Evolutionary conservation across 1,284 basidiomycete species (phyloP).

Genomic region (Sphaerobolus stellatus): DNA sequence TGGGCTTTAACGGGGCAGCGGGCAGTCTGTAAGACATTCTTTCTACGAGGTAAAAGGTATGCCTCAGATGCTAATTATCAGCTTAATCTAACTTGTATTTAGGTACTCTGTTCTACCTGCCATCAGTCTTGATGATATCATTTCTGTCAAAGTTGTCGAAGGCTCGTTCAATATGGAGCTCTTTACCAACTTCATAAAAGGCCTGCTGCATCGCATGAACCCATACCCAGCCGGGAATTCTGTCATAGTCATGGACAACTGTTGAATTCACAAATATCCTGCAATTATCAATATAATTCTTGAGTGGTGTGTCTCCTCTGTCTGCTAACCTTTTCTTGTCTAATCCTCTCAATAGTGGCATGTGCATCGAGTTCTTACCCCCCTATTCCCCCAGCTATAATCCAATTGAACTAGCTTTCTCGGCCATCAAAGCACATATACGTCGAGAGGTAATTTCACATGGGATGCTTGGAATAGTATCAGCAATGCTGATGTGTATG

Average conservation of each 20-base stretch:
- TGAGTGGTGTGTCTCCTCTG: neutral
- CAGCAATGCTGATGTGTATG: slow-evolving; percentile 1
- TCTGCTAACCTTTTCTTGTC: neutral
- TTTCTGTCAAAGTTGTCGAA: slow-evolving; percentile 23
- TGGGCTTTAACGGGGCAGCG: slow-evolving; percentile 25
- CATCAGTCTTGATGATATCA: slow-evolving; percentile 28
- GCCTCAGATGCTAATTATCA: slow-evolving; percentile 10
- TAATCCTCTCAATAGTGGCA: slow-evolving; percentile 14
- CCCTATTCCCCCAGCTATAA: slow-evolving; percentile 22
- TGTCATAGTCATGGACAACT: slow-evolving; percentile 38
- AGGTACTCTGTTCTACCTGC: slow-evolving; percentile 38
- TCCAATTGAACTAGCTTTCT: slow-evolving; percentile 21
- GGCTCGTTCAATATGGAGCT: slow-evolving; percentile 24
- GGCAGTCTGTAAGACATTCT: slow-evolving; percentile 20
- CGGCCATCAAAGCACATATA: slow-evolving; percentile 24
- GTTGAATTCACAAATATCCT: slow-evolving; percentile 28
- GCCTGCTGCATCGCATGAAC: slow-evolving; percentile 31
- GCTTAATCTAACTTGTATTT: slow-evolving; percentile 4
- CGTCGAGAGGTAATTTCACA: slow-evolving; percentile 7
- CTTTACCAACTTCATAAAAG: slow-evolving; percentile 30
- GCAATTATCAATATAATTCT: slow-evolving; percentile 25
- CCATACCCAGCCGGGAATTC: slow-evolving; percentile 27
- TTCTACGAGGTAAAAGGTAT: slow-evolving; percentile 26
- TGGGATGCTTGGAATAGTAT: neutral
- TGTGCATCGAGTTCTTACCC: slow-evolving; percentile 16